A percentile compares a stretch with the other conserved stretches of the same genome.
Evolutionary conservation across 306 rosid genomes (phyloP).

Genomic region (Carpinus fangiana): DNA sequence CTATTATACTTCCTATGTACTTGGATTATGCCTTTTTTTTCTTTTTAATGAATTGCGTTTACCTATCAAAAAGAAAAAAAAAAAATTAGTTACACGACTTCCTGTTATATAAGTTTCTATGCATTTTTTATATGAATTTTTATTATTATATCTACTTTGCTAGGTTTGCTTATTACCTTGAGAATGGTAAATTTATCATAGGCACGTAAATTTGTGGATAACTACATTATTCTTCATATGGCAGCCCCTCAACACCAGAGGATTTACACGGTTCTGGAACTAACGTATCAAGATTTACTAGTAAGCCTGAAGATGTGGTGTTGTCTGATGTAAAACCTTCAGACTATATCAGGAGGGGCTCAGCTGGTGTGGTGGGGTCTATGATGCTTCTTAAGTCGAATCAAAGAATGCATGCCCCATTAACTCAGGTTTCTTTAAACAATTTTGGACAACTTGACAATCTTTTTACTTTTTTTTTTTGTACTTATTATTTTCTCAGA

Average conservation of each 20-base stretch:
- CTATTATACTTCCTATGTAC: too few relatives aligned
- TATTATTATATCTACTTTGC: not conserved
- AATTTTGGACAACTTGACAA: conserved; percentile 23
- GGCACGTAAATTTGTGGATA: conserved; percentile 12
- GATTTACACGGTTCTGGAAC: conserved; percentile 38
- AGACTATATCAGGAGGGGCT: conserved; percentile 65
- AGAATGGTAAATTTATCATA: conserved; percentile 19
- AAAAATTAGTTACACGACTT: not conserved
- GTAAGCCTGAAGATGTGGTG: conserved; percentile 45
- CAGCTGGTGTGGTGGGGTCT: conserved; percentile 69
- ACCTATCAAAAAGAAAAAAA: too few relatives aligned
- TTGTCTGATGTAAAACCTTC: conserved; percentile 48
- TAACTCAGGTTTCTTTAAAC: conserved; percentile 73
- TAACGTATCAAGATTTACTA: conserved; percentile 28
- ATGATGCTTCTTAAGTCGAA: conserved; percentile 79
- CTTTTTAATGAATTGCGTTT: too few relatives aligned
- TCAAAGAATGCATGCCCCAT: conserved; percentile 90
- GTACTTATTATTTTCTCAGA: conserved; percentile 7
- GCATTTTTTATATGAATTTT: not conserved
- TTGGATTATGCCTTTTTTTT: too few relatives aligned
- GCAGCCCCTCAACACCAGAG: conserved; percentile 50
- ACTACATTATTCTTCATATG: conserved; percentile 20
- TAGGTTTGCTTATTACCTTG: conserved; percentile 8
- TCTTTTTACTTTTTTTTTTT: conserved; percentile 3
- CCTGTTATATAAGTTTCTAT: not conserved